Base-by-base conservation (phyloP, 2,329 filamentous ascomycete species). In the Nemania serpens region DNA sequence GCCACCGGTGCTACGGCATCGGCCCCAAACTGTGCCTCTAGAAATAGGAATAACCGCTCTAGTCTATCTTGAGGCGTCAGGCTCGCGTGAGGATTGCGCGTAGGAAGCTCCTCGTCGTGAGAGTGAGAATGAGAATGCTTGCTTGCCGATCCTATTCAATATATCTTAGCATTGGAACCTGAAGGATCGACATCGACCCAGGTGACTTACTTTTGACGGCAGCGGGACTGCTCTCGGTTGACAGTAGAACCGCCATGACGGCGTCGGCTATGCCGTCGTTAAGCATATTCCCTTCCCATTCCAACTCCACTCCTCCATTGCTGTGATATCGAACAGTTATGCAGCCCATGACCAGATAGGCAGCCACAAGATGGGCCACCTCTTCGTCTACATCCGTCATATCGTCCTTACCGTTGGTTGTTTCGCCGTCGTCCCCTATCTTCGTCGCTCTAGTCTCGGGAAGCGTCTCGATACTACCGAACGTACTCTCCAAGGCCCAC, bases 231-330 rank as follows among this genome's bases (percentile, higher is more conserved):
- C 90, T 96, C 77, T 99, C 95, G 20, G 97, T 91, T 0, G 91
- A 93, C 69, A 97, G 87, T 11, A 99, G 83, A 2, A 97, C 92
- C 0, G 93, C 93, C 82, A 98, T 91, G 56, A 98, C 90, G 15
- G 95, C 93, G 76, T 99, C 95, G n/a, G 95, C 95, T 71, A 99
- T 96, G 62, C 93, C 91, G 72, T 99, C 95, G 75, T 98, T 99
- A 71, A 97, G 88, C 79, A 97, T 91, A 74, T 98, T 99, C 59
- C 93, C 95, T 75, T 98, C 94, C 95, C 95, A 99, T 76, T 97
- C 93, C 2, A 98, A 81, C 74, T 96, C 93, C 5, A 97, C 85
- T 72, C 95, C 89, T 58, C 93, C 91, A 67, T 87, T 88, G 63
- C 81, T 84, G 65, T 84, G 84, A 76, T 95, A 93, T 18, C 88